A percentile compares a stretch with the other conserved stretches of the same genome.
These are phyloP conservation scores for Picea mariana DNA, from an alignment of 83 land plant species.

Conservation along the genomic window DNA sequence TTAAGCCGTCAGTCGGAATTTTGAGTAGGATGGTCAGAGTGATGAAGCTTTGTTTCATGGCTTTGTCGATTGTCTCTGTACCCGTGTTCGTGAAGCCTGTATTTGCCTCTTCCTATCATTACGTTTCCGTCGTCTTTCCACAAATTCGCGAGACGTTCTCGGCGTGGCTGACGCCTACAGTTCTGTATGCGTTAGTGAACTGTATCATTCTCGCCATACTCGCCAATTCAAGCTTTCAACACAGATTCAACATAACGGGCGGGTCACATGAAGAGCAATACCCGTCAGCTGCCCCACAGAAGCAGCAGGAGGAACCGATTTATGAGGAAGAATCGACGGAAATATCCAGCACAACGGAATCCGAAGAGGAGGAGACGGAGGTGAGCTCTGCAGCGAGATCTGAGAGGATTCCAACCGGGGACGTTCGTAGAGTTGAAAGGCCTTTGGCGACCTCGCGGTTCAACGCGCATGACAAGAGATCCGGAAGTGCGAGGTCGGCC, in stretches of 20 bases:
- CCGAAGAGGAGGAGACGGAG: constrained; percentile 11
- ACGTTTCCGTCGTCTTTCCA: too few species aligned
- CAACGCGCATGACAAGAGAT: constrained; percentile 21
- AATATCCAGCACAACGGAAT: background rate
- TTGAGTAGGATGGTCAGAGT: too few species aligned
- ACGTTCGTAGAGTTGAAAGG: constrained; percentile 13
- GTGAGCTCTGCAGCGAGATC: constrained; percentile 13
- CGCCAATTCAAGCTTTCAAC: constrained; percentile 45
- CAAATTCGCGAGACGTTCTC: too few species aligned
- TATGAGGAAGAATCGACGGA: background rate
- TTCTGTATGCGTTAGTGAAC: constrained; percentile 57
- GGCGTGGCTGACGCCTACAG: constrained; percentile 49
- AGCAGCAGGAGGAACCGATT: too few species aligned
- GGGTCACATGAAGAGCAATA: background rate
- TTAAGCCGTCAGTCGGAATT: too few species aligned
- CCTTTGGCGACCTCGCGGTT: constrained; percentile 39
- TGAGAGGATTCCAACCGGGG: background rate
- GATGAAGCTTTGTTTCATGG: too few species aligned
- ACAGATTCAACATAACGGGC: background rate
- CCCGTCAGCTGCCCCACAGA: background rate
- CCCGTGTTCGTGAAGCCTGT: too few species aligned
- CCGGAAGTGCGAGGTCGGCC: constrained; percentile 16
- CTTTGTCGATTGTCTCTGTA: too few species aligned
- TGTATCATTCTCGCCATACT: constrained; percentile 60
- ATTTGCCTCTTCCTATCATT: too few species aligned